Evolutionary conservation across 2,329 filamentous ascomycete genomes (phyloP), one percentile per base, ranked within the genome.

Genomic region (Diaporthe citri): DNA sequence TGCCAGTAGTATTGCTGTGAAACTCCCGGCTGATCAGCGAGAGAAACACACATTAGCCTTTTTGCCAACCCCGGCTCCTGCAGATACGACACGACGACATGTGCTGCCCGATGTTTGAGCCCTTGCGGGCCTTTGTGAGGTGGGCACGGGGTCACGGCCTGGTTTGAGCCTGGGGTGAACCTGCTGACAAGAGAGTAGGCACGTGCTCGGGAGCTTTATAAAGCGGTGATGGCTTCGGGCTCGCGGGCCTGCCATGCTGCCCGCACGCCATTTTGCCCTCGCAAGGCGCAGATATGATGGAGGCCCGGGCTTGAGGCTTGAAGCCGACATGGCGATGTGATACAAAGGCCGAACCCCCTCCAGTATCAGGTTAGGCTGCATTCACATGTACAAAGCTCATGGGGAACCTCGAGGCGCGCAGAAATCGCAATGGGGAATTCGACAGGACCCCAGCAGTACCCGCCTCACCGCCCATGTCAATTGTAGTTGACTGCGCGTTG

Each of bases 21-120:
- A 48, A 56, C 66, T 15, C n/a, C 13, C 66, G 66, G 66, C 66
- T 56, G 66, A 70, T 34, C 36, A 43, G n/a, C 51, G 66, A 57
- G 66, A 57, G 66, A 43, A 43, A 64, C 41, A 34, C 60, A 31
- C 60, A 34, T 48, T 64, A 46, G 41, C 17, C 59, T 64, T 15
- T 22, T 64, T 64, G 59, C n/a, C 25, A 52, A 28, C n/a, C 46
- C 64, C 64, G 34, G 22, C 55, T 59, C 69, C 22, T 71, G 55
- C 69, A 59, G 69, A 71, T 59, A 59, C 52, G 48, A 57, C 41
- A 36, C 55, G 5, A 20, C 46, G 48, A 36, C 20, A 31, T 36
- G 25, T 71, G 39, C 31, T 36, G 69, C 43, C n/a, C 41, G 41
- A 10, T 3, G 31, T 39, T 36, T 15, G 66, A 59, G 10, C 36